These are phyloP conservation scores for Tuber borchii DNA, from an alignment of 495 filamentous ascomycete genomes.

Conservation along the genomic window DNA sequence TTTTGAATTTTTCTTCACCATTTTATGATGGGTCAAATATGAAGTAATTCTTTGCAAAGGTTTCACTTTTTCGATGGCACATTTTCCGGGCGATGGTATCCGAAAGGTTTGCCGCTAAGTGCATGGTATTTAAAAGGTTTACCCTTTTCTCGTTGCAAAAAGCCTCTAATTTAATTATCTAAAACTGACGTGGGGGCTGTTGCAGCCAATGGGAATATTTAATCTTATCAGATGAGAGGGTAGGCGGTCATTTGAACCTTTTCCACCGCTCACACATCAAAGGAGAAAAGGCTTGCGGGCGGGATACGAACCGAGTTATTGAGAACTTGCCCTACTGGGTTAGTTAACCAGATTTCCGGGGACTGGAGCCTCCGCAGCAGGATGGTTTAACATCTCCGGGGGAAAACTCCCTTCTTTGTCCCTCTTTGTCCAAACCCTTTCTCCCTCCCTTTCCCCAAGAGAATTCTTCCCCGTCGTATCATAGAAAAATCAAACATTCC, in stretches of 20 bases:
- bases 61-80: no score
- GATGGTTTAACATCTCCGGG: neutral
- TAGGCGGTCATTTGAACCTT: neutral
- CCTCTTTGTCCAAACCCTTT: neutral
- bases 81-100: no score
- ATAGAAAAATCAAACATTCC: neutral
- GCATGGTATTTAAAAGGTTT: no score
- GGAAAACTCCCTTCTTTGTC: neutral
- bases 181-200: no score
- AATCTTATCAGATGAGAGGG: neutral
- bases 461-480: neutral
- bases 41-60: no score
- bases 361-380: neutral
- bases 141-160: neutral
- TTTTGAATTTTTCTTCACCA: no score
- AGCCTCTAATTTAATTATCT: neutral
- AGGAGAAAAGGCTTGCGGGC: neutral
- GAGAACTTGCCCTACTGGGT: neutral
- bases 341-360: neutral
- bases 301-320: neutral
- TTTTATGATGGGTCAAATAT: no score
- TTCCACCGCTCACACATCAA: neutral
- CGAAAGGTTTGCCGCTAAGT: no score
- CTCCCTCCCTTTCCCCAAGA: neutral
- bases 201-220: neutral